Evolutionary conservation across 208 protist species (phyloP).

Genomic region (Trypanosoma rangeli): DNA sequence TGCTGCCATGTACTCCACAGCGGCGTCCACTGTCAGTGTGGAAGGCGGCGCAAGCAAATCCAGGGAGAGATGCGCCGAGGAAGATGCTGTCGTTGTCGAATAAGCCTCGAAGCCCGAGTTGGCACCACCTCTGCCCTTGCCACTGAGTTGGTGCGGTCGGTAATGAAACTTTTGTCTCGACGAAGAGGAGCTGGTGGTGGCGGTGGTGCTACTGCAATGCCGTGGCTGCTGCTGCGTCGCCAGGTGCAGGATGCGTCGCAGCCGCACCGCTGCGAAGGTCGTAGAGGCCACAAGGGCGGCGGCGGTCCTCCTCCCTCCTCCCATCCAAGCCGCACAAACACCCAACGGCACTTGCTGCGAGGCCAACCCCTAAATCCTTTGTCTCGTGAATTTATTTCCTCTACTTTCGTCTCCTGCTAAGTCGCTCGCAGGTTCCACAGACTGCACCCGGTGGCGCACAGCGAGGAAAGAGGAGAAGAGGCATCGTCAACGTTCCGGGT

Average conservation of each 20-base stretch:
- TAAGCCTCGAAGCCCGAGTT: background rate
- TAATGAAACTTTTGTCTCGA: background rate
- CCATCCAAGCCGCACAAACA: background rate
- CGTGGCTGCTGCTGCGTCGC: background rate
- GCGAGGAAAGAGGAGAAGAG: background rate
- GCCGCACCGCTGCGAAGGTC: background rate
- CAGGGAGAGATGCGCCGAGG: background rate
- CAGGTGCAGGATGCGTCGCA: background rate
- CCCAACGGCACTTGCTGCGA: background rate
- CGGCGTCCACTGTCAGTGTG: background rate
- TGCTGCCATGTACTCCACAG: constrained; percentile 15
- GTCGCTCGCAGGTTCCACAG: background rate
- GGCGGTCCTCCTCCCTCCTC: background rate
- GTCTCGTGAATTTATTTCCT: background rate
- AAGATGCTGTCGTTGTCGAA: background rate
- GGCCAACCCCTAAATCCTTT: background rate
- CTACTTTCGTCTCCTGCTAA: background rate
- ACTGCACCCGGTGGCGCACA: background rate
- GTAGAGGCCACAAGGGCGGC: background rate
- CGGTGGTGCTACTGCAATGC: constrained; percentile 3
- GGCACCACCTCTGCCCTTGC: background rate
- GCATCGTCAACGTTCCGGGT: too few species aligned
- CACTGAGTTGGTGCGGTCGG: constrained; percentile 15
- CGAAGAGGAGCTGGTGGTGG: background rate
- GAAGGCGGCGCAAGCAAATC: constrained; percentile 13